Base-by-base conservation (phyloP, 2,329 filamentous ascomycete species). In the Clarireedia sp. region DNA sequence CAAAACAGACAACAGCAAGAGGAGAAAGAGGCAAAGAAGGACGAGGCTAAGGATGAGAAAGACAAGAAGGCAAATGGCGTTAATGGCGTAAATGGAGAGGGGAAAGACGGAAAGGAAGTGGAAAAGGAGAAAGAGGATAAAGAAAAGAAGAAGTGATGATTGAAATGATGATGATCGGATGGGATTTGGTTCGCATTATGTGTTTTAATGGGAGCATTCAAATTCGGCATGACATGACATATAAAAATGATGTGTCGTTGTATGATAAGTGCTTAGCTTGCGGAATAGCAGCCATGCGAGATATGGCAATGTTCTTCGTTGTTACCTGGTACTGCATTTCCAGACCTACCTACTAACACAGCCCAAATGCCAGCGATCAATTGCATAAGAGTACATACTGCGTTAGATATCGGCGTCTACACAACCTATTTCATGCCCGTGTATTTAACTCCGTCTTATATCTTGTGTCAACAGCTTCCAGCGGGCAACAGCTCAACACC, bases 1-100 rank as follows among this genome's bases (percentile, higher is more conserved):
- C 92, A 97, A 77, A 99, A 99, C 75, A 83, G 92, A 71, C 91
- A 97, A 74, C 89, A 95, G 71, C 88, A 95, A 68, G 94, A 97
- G 69, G 94, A 99, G 68, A 92, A 92, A 75, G 92, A 97, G 65
- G 81, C 78, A 46, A 89, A 89, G 75, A 89, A 84, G 57, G 82
- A 82, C 49, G 73, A 78, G 55, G 73, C 72, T 60, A 78, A 78
- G 62, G 76, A 79, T 37, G 78, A 78, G 61, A 83, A 90, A 68
- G 84, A 86, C 48, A 87, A 87, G 68, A 85, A 84, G 63, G 72
- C 75, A 64, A 81, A 81, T 59, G 69, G 66, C 58, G 62, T 71
- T 8, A 86, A 85, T 56, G 82, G 82, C 14, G 73, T 66, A 23
- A 76, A 79, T 51, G 76, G 73, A 4, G 71, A 71, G 46, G 69